Evolutionary conservation across 495 filamentous ascomycete species (phyloP).

Genomic region (Penicillium cataractarum): DNA sequence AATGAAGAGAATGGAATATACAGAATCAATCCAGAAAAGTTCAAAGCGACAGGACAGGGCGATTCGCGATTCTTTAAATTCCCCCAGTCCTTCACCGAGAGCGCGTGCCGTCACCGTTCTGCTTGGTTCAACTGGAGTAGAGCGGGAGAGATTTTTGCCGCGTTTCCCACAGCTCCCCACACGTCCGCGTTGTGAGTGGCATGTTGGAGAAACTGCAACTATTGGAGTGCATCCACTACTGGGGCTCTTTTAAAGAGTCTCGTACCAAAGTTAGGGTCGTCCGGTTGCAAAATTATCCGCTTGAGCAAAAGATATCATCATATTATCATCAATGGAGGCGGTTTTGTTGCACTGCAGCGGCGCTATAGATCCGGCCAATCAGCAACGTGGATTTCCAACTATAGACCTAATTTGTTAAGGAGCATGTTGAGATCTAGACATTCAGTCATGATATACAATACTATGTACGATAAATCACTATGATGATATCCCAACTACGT

Average conservation of each 20-base stretch:
- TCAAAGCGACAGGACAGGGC: neutral
- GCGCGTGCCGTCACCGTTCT: slow-evolving; percentile 18
- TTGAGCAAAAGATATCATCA: neutral
- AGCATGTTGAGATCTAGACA: neutral
- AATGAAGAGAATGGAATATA: neutral
- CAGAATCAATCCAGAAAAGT: neutral
- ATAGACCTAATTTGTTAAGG: neutral
- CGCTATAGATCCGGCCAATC: slow-evolving; percentile 9
- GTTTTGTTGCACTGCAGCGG: slow-evolving; percentile 6
- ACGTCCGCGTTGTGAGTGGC: slow-evolving; percentile 11
- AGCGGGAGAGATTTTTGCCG: slow-evolving; percentile 34
- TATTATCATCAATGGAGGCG: neutral
- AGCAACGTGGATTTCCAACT: neutral
- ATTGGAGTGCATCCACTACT: neutral
- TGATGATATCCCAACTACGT: no score
- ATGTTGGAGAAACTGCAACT: neutral
- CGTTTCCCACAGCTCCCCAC: slow-evolving; percentile 37
- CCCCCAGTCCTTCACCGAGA: slow-evolving; percentile 11
- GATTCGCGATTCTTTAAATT: slow-evolving; percentile 18
- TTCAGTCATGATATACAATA: neutral
- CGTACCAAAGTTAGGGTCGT: neutral
- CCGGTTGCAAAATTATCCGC: slow-evolving; percentile 30
- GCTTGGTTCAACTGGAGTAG: slow-evolving; percentile 10
- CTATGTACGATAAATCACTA: neutral
- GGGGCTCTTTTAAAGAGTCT: neutral